Conservation (phyloP, 164 flowering plant genomes). For the Vitis cinerea region DNA sequence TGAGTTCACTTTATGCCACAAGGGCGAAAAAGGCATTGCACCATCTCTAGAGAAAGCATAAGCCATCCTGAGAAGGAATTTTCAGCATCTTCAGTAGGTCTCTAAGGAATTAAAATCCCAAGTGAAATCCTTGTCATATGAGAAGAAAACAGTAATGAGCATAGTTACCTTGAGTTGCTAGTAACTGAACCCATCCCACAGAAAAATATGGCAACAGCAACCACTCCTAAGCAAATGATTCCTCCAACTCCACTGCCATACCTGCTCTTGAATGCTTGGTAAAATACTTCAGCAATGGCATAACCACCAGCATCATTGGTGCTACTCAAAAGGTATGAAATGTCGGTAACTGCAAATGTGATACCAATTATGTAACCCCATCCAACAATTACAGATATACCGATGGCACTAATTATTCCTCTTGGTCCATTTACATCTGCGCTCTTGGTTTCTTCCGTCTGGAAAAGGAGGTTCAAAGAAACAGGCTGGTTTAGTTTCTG, state of each 20-base stretch:
- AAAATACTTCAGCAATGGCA: slow-evolving; percentile 91
- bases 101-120: background rate
- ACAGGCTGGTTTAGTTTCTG: background rate
- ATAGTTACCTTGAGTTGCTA: slow-evolving; percentile 82
- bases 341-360: slow-evolving; percentile 80
- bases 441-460: slow-evolving; percentile 93
- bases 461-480: slow-evolving; percentile 19
- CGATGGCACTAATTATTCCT: slow-evolving; percentile 90
- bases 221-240: slow-evolving; percentile 75
- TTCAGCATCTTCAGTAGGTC: background rate
- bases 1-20: slow-evolving; percentile 91
- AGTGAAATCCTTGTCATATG: background rate
- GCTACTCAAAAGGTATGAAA: slow-evolving; percentile 58
- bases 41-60: slow-evolving; percentile 99
- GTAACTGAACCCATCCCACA: slow-evolving; percentile 90
- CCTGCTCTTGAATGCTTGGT: slow-evolving; percentile 73
- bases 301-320: slow-evolving; percentile 92
- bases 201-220: slow-evolving; percentile 87
- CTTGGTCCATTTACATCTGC: slow-evolving; percentile 93
- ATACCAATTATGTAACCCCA: slow-evolving; percentile 84
- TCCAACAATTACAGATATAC: slow-evolving; percentile 83
- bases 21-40: slow-evolving; percentile 86
- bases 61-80: slow-evolving; percentile 64
- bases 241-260: slow-evolving; percentile 92
- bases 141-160: slow-evolving; percentile 1